phyloP scores from a whole-genome alignment of 331 rosid genomes.

The Cydonia oblonga region DNA sequence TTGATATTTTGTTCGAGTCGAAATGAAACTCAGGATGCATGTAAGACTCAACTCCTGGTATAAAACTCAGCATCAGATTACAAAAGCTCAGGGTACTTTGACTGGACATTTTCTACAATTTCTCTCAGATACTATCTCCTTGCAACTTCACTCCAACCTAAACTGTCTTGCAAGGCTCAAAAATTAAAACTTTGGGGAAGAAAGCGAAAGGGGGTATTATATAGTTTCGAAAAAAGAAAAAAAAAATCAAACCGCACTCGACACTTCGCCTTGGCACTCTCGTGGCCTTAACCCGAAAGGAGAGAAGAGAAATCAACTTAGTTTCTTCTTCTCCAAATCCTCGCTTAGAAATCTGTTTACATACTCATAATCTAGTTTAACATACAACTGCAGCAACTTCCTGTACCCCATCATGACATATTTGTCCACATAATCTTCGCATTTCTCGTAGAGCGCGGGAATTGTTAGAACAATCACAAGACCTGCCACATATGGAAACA shows the following conservation, averaged over 20 bases:
- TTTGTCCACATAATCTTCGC: conserved; percentile 59
- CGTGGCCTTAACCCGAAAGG: conserved; percentile 13
- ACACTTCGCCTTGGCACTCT: conserved; percentile 20
- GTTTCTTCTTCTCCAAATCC: conserved; percentile 61
- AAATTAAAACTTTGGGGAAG: background rate
- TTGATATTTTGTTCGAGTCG: no score
- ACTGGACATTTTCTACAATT: background rate
- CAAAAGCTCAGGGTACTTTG: background rate
- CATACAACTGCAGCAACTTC: conserved; percentile 43
- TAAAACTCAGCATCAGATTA: background rate
- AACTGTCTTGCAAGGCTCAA: background rate
- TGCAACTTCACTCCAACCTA: background rate
- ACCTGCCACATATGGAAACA: conserved; percentile 42
- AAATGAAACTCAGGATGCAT: background rate
- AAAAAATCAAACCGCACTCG: conserved; percentile 10
- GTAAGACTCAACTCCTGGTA: background rate
- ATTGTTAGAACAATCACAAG: conserved; percentile 60
- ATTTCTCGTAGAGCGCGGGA: conserved; percentile 75
- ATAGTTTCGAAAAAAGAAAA: background rate
- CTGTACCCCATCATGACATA: conserved; percentile 39
- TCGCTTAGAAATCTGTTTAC: conserved; percentile 36
- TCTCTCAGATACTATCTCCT: background rate
- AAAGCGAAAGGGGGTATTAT: background rate
- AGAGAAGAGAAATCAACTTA: conserved; percentile 37
- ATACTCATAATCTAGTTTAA: conserved; percentile 41